Percentiles rank a stretch among this genome's conserved stretches.
These are phyloP conservation scores for Insectozyma bohioensis DNA, from an alignment of 1,139 yeast species.

Conservation along the genomic window DNA sequence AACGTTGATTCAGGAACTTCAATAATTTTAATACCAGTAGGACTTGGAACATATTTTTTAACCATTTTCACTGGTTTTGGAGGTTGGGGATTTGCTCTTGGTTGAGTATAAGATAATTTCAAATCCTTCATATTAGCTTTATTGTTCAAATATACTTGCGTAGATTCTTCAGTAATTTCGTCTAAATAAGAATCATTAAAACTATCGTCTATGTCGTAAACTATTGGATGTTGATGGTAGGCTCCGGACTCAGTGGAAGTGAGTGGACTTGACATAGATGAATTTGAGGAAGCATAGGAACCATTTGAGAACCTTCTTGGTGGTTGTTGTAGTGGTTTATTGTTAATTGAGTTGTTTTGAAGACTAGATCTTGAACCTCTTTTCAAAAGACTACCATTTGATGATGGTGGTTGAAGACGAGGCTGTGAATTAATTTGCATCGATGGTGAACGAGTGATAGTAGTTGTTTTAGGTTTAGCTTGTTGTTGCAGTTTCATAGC, in stretches of 20 bases:
- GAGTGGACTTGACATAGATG: conserved; percentile 10
- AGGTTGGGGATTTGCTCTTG: conserved; percentile 1
- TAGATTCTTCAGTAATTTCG: conserved; percentile 27
- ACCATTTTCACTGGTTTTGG: conserved; percentile 35
- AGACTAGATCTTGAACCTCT: conserved; percentile 14
- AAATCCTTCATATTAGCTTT: conserved; percentile 27
- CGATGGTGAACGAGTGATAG: conserved; percentile 6
- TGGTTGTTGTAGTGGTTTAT: conserved; percentile 10
- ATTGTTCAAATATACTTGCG: conserved; percentile 20
- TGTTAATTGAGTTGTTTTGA: no score
- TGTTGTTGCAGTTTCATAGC: conserved; percentile 12
- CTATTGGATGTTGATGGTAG: conserved; percentile 8
- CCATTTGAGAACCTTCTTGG: conserved; percentile 17
- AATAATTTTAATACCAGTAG: conserved; percentile 47
- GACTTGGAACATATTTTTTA: conserved; percentile 48
- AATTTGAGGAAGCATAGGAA: conserved; percentile 15
- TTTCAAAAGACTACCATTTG: conserved; percentile 18
- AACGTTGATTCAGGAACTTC: conserved; percentile 45
- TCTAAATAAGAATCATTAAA: conserved; percentile 31
- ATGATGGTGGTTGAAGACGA: conserved; percentile 6
- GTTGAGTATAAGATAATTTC: conserved; percentile 16
- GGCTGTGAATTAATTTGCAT: conserved; percentile 5
- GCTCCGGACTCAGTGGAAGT: conserved; percentile 9
- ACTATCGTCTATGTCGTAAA: conserved; percentile 30
- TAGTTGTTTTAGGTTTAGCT: conserved; percentile 3